Evolutionary conservation across 768 basidiomycete species (phyloP), one percentile per base, ranked within the genome.

Genomic region (Cystobasidium ongulense): DNA sequence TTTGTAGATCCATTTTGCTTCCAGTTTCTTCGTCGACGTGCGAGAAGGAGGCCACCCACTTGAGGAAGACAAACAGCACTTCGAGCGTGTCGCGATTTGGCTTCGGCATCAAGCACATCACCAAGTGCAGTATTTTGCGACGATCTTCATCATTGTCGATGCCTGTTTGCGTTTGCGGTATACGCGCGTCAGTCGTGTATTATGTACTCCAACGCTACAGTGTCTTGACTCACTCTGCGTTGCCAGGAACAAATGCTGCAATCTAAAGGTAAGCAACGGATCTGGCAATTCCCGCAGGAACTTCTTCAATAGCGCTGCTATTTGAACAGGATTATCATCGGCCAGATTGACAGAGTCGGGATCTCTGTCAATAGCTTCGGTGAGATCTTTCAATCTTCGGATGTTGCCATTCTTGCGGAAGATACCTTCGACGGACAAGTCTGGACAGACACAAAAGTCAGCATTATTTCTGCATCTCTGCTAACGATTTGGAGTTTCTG

Each of bases 321-420:
- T 85, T 81, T 99, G 96, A 1, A 99, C 94, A 0, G 95, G 91
- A 81, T 96, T 96, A 81, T 98, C 96, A 78, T 89, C 88, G 0
- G 90, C 88, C 66, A 97, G 85, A 80, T 96, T 95, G 72, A 98
- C 94, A 1, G 90, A 88, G 0, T 87, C 86, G 0, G 92, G 87
- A 81, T 98, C 95, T n/a, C 91, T 89, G 79, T 99, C 96, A 71
- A 98, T 90, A 3, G 90, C 87, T 74, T 97, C 95, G 15, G 89
- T 89, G 39, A 96, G 85, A 78, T 94, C 91, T 80, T 91, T 91
- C 75, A 97, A 84, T 74, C 92, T 87, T 66, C 92, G 86, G 79
- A 98, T 98, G 80, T 98, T 98, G 66, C 96, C 96, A 79, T 94
- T 96, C 83, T 94, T 93, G 70, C 96, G 87, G 85, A 99, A 99